Conservation (phyloP, 2,329 filamentous ascomycete genomes). For the Fusarium udum region DNA sequence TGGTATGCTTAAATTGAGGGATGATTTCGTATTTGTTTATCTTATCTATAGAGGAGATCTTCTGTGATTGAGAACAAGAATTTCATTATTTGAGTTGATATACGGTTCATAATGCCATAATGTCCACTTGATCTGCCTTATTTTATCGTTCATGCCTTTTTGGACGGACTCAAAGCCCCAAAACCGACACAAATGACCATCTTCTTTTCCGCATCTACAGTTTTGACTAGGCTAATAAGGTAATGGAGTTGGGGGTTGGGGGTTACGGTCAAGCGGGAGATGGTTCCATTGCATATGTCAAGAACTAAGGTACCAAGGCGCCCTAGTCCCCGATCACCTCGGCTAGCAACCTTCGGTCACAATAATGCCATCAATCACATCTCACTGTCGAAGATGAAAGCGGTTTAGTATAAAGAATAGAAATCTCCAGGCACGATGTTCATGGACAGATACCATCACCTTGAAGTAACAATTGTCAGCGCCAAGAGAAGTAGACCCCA, state of each 20-base stretch:
- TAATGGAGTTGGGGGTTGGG: background rate
- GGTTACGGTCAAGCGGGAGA: background rate
- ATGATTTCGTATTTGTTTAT: background rate
- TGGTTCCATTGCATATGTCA: background rate
- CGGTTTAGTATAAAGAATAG: background rate
- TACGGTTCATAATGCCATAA: rapidly evolving
- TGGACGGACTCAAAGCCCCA: rapidly evolving
- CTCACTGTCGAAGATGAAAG: background rate
- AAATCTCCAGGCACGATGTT: background rate
- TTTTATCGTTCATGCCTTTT: rapidly evolving
- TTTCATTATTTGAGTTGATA: rapidly evolving
- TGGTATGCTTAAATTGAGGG: background rate
- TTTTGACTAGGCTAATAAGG: background rate
- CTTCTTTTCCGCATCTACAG: background rate
- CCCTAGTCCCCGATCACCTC: background rate
- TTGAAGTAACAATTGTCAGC: background rate
- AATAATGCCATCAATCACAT: background rate
- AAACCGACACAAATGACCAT: rapidly evolving
- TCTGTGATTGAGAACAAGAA: rapidly evolving
- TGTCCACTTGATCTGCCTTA: rapidly evolving
- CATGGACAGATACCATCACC: background rate
- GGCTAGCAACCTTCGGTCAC: rapidly evolving
- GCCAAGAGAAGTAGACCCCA: background rate
- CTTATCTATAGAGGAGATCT: background rate
- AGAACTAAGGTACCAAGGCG: background rate